phyloP scores from a whole-genome alignment of 352 stramenopile species.

The Bremia lactucae region DNA sequence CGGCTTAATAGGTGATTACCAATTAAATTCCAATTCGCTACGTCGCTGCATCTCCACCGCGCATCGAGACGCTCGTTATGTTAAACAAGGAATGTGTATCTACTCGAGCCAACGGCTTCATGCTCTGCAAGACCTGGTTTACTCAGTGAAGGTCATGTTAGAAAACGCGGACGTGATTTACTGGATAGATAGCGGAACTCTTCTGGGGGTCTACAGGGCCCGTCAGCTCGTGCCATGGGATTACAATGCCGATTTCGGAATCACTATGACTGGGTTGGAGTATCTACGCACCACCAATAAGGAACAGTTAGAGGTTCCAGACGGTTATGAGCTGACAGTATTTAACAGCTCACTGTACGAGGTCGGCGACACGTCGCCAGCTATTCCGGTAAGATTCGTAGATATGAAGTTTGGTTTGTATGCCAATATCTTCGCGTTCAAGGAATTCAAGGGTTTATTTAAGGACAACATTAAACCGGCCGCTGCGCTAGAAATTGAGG shows the following conservation, averaged over 20 bases:
- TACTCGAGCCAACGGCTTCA: constrained; percentile 22
- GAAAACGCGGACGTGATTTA: constrained; percentile 28
- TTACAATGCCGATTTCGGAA: constrained; percentile 34
- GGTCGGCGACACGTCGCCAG: constrained; percentile 13
- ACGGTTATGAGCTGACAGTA: constrained; percentile 34
- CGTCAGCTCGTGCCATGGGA: constrained; percentile 39
- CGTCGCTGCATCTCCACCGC: constrained; percentile 27
- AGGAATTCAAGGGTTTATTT: constrained; percentile 24
- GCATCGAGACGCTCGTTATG: constrained; percentile 30
- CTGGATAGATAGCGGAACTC: constrained; percentile 46
- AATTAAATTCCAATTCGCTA: constrained; percentile 16
- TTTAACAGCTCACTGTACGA: constrained; percentile 30
- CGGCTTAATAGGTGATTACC: constrained; percentile 3
- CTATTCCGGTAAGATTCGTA: constrained; percentile 29
- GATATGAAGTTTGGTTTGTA: constrained; percentile 44
- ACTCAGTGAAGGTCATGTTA: constrained; percentile 24
- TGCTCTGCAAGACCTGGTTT: constrained; percentile 29
- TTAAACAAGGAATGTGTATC: constrained; percentile 22
- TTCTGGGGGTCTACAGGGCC: constrained; percentile 39
- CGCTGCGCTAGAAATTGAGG: constrained; percentile 3
- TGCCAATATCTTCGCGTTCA: constrained; percentile 38
- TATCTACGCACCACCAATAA: constrained; percentile 10
- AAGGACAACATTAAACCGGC: constrained; percentile 16
- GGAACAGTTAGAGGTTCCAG: constrained; percentile 14
- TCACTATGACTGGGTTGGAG: constrained; percentile 18